Conservation (phyloP, 805 yeast genomes). For the Wickerhamiella kazuoi region DNA sequence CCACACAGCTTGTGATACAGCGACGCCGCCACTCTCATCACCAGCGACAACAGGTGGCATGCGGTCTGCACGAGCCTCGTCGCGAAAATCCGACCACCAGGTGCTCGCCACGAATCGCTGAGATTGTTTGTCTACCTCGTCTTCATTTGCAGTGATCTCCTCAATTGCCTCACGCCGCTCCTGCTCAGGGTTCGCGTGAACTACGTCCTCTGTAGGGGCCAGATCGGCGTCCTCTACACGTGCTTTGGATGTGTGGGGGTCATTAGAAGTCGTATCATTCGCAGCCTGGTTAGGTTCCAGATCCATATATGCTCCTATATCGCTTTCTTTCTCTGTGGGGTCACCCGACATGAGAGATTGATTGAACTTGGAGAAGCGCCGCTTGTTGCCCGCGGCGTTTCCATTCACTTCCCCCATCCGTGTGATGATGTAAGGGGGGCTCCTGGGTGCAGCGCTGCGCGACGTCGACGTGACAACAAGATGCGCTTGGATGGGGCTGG, state of each 20-base stretch:
- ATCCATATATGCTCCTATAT: neutral
- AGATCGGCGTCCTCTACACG: neutral
- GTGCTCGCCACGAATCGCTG: neutral
- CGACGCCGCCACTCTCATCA: neutral
- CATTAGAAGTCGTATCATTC: neutral
- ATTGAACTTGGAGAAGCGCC: neutral
- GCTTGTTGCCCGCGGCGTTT: neutral
- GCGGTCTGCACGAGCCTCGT: neutral
- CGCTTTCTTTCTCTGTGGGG: neutral
- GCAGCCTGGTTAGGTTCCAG: neutral
- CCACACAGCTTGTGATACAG: slow-evolving; percentile 1
- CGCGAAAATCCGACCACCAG: neutral
- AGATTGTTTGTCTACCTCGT: neutral
- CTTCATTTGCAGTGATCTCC: neutral
- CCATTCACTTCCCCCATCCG: neutral
- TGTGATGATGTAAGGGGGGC: neutral
- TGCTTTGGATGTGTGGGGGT: neutral
- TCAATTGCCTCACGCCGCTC: neutral
- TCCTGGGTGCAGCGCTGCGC: neutral
- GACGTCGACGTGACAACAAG: no score
- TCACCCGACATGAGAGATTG: neutral
- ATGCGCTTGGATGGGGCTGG: no score
- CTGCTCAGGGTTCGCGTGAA: neutral
- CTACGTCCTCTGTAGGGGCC: no score
- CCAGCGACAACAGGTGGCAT: neutral